phyloP scores from a whole-genome alignment of 306 rosid species.

The Medicago truncatula region DNA sequence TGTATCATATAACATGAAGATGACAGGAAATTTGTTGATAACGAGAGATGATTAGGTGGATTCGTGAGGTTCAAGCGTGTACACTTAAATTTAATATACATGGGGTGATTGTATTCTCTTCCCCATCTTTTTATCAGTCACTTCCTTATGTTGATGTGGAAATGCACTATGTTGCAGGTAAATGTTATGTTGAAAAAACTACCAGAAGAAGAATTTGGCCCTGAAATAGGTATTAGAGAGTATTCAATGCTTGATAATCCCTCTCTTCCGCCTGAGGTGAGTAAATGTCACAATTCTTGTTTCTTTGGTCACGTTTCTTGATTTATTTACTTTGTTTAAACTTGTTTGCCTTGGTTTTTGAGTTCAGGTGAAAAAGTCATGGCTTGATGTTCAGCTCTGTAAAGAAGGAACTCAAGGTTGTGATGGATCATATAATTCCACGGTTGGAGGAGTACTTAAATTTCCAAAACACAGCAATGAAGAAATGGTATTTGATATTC shows the following conservation, averaged over 20 bases:
- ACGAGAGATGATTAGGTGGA: neutral
- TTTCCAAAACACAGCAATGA: constrained; percentile 85
- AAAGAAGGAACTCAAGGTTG: constrained; percentile 70
- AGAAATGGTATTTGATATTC: constrained; percentile 66
- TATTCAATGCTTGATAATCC: constrained; percentile 88
- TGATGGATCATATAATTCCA: constrained; percentile 59
- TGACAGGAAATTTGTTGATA: neutral
- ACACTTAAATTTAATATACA: neutral
- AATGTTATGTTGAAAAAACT: constrained; percentile 76
- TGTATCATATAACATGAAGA: constrained; percentile 5
- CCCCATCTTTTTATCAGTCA: constrained; percentile 30
- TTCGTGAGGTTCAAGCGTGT: neutral
- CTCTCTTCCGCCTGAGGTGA: constrained; percentile 70
- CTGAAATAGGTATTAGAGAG: constrained; percentile 73
- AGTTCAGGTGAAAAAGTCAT: constrained; percentile 76
- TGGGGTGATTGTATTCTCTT: constrained; percentile 8
- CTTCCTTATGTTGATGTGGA: constrained; percentile 36
- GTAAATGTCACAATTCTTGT: constrained; percentile 3
- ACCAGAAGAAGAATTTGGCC: constrained; percentile 88
- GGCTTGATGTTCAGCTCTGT: constrained; percentile 92
- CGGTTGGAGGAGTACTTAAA: constrained; percentile 58
- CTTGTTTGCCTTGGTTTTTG: constrained; percentile 39
- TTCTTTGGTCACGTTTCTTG: constrained; percentile 16
- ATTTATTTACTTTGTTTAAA: constrained; percentile 6
- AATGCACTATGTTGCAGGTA: constrained; percentile 58